Base-by-base conservation (phyloP, 208 protist species). In the Willaertia magna region DNA sequence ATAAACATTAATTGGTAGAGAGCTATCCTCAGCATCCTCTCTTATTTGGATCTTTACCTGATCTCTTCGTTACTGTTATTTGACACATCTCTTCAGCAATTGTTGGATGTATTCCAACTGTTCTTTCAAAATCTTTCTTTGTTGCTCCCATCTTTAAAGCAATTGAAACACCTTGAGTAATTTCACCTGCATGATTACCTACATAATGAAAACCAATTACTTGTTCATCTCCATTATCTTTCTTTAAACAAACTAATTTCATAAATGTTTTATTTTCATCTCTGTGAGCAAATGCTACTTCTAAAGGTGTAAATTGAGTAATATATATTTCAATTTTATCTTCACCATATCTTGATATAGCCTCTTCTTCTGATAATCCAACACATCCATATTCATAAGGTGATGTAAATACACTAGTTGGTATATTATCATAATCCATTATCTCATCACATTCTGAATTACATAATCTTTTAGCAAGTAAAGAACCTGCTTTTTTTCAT, bases 381-480 rank as follows among this genome's bases (percentile, higher is more conserved):
- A 91, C 46, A 85, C 55, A 86, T 18, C 93, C 94, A 89, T 97
- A 97, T 88, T 97, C 94, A 43, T 96, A 55, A 4, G 94, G 95
- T 12, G 26, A 94, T 40, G 95, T 97, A 87, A 97, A 97, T 2
- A 97, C 93, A 4, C 94, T 91, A 7, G 95, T 97, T 40, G 94
- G 88, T 40, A 96, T 89, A 47, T 83, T 34, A 52, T 43, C 40
- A 74, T 95, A 96, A 86, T 94, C 86, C 91, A 95, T 94, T 22
- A 79, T 16, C 46, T 84, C 67, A 2, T 47, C 86, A n/a, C 40
- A 55, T 14, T 4, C 22, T 22, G 4, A 9, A 11, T 6, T 34
- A 22, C 34, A 52, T 4, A 76, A 43, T 46, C 67, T 39, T 22
- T 39, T 4, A 46, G 39, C 67, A 26, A 76, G 18, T 22, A 76